A percentile compares a stretch with the other conserved stretches of the same genome.
Evolutionary conservation across 495 filamentous ascomycete genomes (phyloP).

Genomic region (Aspergillus saccharolyticus): DNA sequence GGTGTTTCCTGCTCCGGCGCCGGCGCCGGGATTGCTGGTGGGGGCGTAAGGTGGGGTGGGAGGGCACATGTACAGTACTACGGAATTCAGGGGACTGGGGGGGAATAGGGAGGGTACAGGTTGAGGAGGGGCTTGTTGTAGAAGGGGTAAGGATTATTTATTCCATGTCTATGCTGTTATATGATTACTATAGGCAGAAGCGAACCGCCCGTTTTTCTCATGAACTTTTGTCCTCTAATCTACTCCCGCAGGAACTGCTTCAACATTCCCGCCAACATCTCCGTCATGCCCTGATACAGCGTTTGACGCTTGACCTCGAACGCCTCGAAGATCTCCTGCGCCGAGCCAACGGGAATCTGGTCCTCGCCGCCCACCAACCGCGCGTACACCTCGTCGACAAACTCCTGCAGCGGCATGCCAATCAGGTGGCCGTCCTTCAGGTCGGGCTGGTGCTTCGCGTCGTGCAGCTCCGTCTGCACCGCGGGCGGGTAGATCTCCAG

Average conservation of each 20-base stretch:
- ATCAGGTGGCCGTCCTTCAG: slow-evolving; percentile 42
- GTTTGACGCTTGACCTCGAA: slow-evolving; percentile 36
- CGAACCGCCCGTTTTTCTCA: too few species aligned
- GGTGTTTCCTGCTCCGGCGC: slow-evolving; percentile 9
- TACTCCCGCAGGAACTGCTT: slow-evolving; percentile 23
- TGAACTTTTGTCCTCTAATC: slow-evolving; percentile 1
- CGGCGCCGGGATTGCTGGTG: not conserved
- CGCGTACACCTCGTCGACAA: slow-evolving; percentile 56
- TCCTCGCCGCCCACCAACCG: slow-evolving; percentile 49
- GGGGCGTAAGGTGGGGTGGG: too few species aligned
- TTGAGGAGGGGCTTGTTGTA: too few species aligned
- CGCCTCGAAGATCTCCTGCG: slow-evolving; percentile 29
- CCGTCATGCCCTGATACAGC: slow-evolving; percentile 33
- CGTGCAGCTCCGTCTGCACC: slow-evolving; percentile 55
- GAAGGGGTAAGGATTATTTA: too few species aligned
- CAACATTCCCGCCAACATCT: slow-evolving; percentile 28
- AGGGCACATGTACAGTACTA: too few species aligned
- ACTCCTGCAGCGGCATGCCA: slow-evolving; percentile 62
- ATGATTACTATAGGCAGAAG: too few species aligned
- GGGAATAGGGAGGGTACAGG: too few species aligned
- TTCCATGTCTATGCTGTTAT: too few species aligned
- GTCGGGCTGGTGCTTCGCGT: slow-evolving; percentile 32
- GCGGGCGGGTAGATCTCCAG: slow-evolving; percentile 65
- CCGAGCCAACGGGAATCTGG: slow-evolving; percentile 35
- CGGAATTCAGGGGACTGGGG: too few species aligned